A percentile compares a stretch with the other conserved stretches of the same genome.
Conservation (phyloP, 2,329 filamentous ascomycete species). For the Venturia carpophila region DNA sequence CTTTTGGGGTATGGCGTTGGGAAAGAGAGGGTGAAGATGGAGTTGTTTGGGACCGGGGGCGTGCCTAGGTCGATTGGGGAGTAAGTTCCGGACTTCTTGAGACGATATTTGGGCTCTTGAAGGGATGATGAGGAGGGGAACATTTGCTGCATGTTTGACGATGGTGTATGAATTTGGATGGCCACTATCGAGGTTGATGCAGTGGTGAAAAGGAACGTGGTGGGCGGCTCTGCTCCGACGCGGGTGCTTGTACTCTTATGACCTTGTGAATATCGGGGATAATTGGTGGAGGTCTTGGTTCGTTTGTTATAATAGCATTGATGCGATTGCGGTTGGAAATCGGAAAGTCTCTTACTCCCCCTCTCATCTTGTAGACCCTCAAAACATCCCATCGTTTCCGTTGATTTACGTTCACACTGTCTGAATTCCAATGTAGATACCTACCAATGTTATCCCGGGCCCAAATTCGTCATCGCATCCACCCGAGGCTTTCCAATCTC, state of each 20-base stretch:
- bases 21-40: conserved; percentile 54
- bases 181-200: not conserved
- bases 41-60: conserved; percentile 47
- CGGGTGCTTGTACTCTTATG: not conserved
- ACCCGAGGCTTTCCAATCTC: no score
- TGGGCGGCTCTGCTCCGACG: not conserved
- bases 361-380: not conserved
- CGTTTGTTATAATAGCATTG: not conserved
- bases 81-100: not conserved
- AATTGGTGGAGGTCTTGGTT: not conserved
- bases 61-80: conserved; percentile 8
- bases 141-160: not conserved
- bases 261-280: not conserved
- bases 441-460: no score
- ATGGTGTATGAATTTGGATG: not conserved
- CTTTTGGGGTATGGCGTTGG: conserved; percentile 51
- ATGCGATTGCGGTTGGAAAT: not conserved
- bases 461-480: no score
- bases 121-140: no score
- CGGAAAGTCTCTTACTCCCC: not conserved
- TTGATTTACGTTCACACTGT: no score
- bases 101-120: not conserved
- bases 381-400: no score
- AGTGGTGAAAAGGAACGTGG: not conserved
- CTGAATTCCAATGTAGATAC: no score